Base-by-base conservation (phyloP, 2,329 filamentous ascomycete genomes). In the Alternaria sp. region DNA sequence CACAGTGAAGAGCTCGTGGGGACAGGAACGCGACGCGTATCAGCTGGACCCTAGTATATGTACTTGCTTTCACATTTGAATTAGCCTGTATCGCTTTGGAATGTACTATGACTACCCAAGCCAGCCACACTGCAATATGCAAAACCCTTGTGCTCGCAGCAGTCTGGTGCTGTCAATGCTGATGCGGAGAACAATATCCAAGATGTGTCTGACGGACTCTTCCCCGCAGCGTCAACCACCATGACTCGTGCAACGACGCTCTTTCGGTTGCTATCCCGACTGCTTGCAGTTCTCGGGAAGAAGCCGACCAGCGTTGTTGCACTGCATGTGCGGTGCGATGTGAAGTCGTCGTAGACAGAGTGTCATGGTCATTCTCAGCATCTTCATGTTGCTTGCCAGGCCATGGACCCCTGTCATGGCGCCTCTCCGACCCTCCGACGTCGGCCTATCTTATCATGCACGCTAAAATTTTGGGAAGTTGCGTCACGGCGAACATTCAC, bases 161-260 rank as follows among this genome's bases (percentile, higher is more conserved):
- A 34, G 46, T 18, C 18, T 36, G 46, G 32, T 14, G 32, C 26
- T 59, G 39, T 47, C 14, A 36, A 44, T 42, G 36, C 32, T 51
- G 11, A 36, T 59, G 63, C 71, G 72, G 72, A 75, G 64, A 64
- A 71, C 63, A 66, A 70, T 73, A 68, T 74, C 71, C 72, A 65
- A 52, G 38, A 11, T 20, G 22, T 44, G 30, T 43, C 57, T 69
- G 69, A 68, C 61, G 14, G 34, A 9, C n/a, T 44, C 34, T 14
- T 49, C 26, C 67, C 63, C 69, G 67, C 70, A 67, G 52, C 58
- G 30, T 20, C 51, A 22, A 62, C 62, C 57, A 30, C 58, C 59
- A 70, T 72, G 70, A 74, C 70, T 74, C 69, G 69, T 60, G 26
- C 41, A 53, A 53, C 32, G 47, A 57, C 55, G 51, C 34, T 4